Percentiles rank a stretch among this genome's conserved stretches.
These are phyloP conservation scores for Ogataea hybrid DNA, from an alignment of 1,139 yeast genomes.

Conservation along the genomic window DNA sequence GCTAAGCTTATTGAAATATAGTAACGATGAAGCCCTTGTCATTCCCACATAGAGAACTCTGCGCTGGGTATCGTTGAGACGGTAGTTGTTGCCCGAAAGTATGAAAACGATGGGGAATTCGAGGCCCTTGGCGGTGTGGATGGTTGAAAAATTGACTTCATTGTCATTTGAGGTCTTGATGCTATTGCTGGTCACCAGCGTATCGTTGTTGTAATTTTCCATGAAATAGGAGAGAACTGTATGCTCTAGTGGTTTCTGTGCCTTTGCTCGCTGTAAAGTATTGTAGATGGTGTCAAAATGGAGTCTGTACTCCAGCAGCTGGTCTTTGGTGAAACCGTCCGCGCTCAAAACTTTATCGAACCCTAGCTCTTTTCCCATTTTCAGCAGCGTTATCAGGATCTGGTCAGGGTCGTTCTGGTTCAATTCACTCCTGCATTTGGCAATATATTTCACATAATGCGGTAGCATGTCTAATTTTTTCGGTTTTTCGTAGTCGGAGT, in stretches of 20 bases:
- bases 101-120: constrained; percentile 70
- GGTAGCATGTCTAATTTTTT: constrained; percentile 9
- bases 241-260: constrained; percentile 14
- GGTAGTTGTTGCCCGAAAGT: constrained; percentile 36
- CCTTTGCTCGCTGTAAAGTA: constrained; percentile 15
- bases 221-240: constrained; percentile 40
- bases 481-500: constrained; percentile 7
- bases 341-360: constrained; percentile 23
- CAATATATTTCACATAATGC: constrained; percentile 21
- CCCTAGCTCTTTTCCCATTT: constrained; percentile 31
- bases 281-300: constrained; percentile 21
- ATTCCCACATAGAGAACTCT: constrained; percentile 60
- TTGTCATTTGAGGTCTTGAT: constrained; percentile 19
- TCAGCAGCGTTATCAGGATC: constrained; percentile 28
- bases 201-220: constrained; percentile 46
- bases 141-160: constrained; percentile 53
- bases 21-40: constrained; percentile 57
- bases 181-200: constrained; percentile 25
- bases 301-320: constrained; percentile 17
- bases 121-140: constrained; percentile 70
- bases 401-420: constrained; percentile 31
- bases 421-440: constrained; percentile 14
- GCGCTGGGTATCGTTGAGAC: constrained; percentile 26
- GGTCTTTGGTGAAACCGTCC: constrained; percentile 9
- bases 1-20: constrained; percentile 40